phyloP scores from a whole-genome alignment of 164 flowering plant species.

The Macadamia tetraphylla region DNA sequence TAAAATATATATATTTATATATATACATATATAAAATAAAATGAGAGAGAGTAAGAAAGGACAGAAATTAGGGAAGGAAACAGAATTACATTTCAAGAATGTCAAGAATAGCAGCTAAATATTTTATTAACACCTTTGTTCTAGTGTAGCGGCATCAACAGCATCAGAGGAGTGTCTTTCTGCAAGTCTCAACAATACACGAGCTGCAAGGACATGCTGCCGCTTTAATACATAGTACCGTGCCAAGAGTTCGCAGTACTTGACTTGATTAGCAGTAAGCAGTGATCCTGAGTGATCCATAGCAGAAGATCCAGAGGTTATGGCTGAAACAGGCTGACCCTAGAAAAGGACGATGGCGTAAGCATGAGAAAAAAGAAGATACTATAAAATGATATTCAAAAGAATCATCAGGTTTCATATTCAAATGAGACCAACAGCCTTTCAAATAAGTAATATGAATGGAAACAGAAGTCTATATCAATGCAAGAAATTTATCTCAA shows the following conservation, averaged over 20 bases:
- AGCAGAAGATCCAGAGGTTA: no score
- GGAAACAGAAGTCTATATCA: neutral
- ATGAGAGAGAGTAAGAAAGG: no score
- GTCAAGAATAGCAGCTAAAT: no score
- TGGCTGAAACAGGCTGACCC: no score
- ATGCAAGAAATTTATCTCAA: conserved; percentile 1
- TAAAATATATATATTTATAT: no score
- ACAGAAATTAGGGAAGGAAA: no score
- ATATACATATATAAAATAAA: neutral
- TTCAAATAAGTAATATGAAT: no score
- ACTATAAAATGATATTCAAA: neutral
- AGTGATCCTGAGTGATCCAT: conserved; percentile 22
- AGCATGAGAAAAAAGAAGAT: neutral
- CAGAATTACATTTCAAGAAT: no score
- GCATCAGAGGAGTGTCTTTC: no score
- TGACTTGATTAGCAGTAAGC: conserved; percentile 43
- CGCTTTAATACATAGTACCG: conserved; percentile 87
- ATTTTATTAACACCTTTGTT: neutral
- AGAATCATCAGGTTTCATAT: no score
- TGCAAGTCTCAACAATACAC: no score
- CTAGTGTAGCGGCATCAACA: conserved; percentile 38
- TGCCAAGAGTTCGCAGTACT: conserved; percentile 87
- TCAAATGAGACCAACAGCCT: no score
- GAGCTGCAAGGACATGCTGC: conserved; percentile 72
- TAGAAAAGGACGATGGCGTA: neutral